These are phyloP conservation scores for Steccherinum ochraceum DNA, from an alignment of 768 basidiomycete genomes.

Conservation along the genomic window DNA sequence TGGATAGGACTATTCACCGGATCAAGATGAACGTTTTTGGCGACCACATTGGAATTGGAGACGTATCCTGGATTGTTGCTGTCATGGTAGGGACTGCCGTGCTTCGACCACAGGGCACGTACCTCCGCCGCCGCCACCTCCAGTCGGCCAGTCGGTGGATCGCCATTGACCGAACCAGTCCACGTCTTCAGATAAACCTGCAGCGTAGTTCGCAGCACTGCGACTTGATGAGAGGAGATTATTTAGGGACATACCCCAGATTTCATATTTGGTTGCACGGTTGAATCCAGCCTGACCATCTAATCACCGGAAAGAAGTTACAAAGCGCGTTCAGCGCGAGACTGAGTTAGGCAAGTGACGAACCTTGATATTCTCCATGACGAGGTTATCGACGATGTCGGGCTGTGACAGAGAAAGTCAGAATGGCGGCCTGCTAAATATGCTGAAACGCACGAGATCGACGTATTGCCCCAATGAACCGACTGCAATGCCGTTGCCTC, in stretches of 20 bases:
- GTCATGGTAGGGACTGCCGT: not conserved
- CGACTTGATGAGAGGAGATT: no score
- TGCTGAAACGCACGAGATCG: conserved; percentile 40
- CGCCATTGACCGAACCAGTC: conserved; percentile 43
- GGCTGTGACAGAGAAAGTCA: no score
- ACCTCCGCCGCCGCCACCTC: conserved; percentile 50
- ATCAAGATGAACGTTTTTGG: conserved; percentile 38
- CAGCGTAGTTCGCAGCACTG: no score
- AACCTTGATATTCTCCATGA: conserved; percentile 42
- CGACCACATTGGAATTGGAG: conserved; percentile 38
- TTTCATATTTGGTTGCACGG: conserved; percentile 50
- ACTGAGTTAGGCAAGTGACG: not conserved
- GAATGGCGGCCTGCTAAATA: no score
- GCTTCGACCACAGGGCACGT: conserved; percentile 10
- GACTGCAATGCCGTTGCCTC: conserved; percentile 56
- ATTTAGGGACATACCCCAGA: conserved; percentile 44
- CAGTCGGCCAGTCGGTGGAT: conserved; percentile 47
- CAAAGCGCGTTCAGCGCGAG: not conserved
- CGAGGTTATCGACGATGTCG: conserved; percentile 49
- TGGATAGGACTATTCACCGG: conserved; percentile 40
- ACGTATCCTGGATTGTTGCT: conserved; percentile 30
- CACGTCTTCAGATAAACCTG: conserved; percentile 55
- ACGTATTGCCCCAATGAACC: conserved; percentile 55
- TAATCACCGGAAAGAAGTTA: conserved; percentile 11
- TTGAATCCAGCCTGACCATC: conserved; percentile 41